Evolutionary conservation across 176 grass and related monocot genomes (phyloP), one percentile per base, ranked within the genome.

Genomic region (Pontederia crassipes): DNA sequence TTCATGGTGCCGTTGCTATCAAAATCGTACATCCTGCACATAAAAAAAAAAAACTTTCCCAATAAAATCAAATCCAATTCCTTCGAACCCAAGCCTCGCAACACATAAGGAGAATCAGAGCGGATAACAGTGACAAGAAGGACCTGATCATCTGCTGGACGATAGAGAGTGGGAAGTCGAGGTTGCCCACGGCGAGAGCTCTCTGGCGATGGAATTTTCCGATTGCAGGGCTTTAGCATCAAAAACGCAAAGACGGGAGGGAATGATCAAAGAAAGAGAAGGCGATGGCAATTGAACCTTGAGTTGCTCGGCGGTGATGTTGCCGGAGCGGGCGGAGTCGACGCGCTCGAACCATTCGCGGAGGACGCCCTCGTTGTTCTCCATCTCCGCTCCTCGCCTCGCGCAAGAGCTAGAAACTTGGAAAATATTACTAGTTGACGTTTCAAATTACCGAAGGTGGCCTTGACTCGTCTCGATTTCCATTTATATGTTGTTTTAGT

Each of bases 91-190:
- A 61, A 68, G 29, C 17, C n/a, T 53, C 29, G 10, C 29, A 49
- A 52, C 8, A 2, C 59, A 71, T 54, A n/a, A 67, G 26, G 28
- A 55, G 15, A 75, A 75, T 11, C 59, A 72, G 10, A 61, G 1
- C 6, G 28, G 17, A 67, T 4, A 49, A 18, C 35, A 27, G 28
- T 9, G 61, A 50, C 16, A 27, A 29, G 5, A 56, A 65, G 66
- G 1, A 87, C 89, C 84, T 95, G 51, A 88, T 88, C 84, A 88
- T 95, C 72, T 95, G 89, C 72, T 88, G 75, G 15, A 88, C 89
- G 13, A 88, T 57, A 61, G 89, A 88, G 69, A 88, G 72, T 49
- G 81, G 48, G 52, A 82, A 79, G 35, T 85, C 67, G 61, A 95
- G 89, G 81, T 95, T 95, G 12, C 89, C 84, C 9, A 80, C 75